Evolutionary conservation across 2,329 filamentous ascomycete genomes (phyloP).

Genomic region (Blastomyces parvus): DNA sequence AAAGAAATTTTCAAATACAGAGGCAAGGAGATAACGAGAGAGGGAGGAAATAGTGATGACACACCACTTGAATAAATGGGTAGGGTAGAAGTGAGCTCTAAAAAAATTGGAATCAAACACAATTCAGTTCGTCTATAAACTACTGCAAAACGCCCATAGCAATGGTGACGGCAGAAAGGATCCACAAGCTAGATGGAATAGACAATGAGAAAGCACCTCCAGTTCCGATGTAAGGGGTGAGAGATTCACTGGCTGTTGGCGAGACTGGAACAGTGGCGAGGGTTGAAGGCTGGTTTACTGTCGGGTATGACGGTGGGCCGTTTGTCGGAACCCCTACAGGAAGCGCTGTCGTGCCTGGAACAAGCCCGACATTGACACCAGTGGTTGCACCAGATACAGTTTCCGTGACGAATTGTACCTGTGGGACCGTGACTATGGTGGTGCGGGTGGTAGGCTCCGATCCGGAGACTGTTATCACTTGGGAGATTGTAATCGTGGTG

Average conservation of each 20-base stretch:
- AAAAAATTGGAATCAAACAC: too few species aligned
- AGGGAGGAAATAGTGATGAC: background rate
- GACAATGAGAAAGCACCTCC: slow-evolving; percentile 15
- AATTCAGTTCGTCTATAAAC: background rate
- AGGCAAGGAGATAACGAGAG: background rate
- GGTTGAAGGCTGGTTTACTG: slow-evolving; percentile 11
- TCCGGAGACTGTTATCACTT: slow-evolving; percentile 17
- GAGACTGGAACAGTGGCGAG: slow-evolving; percentile 16
- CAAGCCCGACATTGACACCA: slow-evolving; percentile 24
- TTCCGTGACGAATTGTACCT: slow-evolving; percentile 34
- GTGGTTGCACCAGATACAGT: slow-evolving; percentile 19
- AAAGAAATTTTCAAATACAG: background rate
- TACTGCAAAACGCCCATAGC: slow-evolving; percentile 13
- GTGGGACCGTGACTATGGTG: slow-evolving; percentile 37
- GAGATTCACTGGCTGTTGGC: slow-evolving; percentile 8
- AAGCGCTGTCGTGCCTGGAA: slow-evolving; percentile 19
- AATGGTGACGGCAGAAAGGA: slow-evolving; percentile 10
- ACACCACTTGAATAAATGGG: background rate
- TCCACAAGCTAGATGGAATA: slow-evolving; percentile 10
- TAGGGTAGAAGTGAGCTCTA: too few species aligned
- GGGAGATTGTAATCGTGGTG: slow-evolving; percentile 35
- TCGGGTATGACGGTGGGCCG: slow-evolving; percentile 16
- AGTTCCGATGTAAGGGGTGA: slow-evolving; percentile 12
- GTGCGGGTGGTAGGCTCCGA: slow-evolving; percentile 19
- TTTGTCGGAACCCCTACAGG: slow-evolving; percentile 12